Evolutionary conservation across 176 grass and related monocot genomes (phyloP).

Genomic region (Triticum turgidum): DNA sequence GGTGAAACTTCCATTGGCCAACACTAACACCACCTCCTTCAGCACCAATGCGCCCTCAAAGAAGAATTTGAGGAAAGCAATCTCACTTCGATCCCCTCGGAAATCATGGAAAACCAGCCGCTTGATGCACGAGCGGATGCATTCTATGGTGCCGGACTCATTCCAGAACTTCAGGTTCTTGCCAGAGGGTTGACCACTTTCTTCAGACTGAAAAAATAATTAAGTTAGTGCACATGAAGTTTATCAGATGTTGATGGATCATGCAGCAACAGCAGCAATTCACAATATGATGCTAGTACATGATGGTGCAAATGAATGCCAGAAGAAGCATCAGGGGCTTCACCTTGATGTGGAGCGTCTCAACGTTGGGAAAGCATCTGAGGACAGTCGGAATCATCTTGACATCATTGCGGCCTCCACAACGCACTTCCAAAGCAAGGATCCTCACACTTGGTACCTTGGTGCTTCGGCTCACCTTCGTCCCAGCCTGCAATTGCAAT

Average conservation of each 20-base stretch:
- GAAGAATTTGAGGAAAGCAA: neutral
- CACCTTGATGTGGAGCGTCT: neutral
- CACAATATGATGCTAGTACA: neutral
- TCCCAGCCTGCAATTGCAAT: neutral
- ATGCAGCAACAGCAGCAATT: neutral
- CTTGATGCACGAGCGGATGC: neutral
- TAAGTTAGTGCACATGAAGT: neutral
- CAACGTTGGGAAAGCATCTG: neutral
- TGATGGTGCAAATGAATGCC: neutral
- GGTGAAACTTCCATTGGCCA: neutral
- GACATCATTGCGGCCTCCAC: neutral
- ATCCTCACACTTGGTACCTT: neutral
- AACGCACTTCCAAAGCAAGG: neutral
- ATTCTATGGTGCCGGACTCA: neutral
- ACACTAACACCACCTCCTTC: neutral
- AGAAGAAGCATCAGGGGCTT: neutral
- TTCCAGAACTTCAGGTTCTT: neutral
- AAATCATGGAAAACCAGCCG: neutral
- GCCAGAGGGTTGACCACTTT: neutral
- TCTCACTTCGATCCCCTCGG: neutral
- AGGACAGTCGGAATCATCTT: neutral
- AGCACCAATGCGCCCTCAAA: neutral
- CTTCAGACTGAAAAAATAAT: neutral
- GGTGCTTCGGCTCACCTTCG: neutral
- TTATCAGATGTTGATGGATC: neutral